phyloP scores from a whole-genome alignment of 805 yeast species.

The Saccharomycopsis fermentans region DNA sequence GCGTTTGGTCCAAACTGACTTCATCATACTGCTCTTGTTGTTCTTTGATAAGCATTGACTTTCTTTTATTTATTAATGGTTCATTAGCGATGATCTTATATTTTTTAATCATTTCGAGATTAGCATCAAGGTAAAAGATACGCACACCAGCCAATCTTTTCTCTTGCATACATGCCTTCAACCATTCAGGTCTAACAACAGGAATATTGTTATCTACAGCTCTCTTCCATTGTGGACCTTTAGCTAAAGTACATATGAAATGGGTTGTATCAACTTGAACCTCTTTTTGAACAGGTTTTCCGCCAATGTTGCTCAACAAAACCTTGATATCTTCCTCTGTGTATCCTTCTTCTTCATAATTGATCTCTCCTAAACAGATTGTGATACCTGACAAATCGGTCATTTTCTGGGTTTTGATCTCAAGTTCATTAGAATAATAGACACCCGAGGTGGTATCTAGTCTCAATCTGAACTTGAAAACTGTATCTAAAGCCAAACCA shows the following conservation, averaged over 20 bases:
- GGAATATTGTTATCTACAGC: conserved; percentile 87
- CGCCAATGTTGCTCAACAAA: conserved; percentile 64
- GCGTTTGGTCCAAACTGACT: conserved; percentile 10
- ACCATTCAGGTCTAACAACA: conserved; percentile 92
- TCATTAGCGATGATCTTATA: conserved; percentile 4
- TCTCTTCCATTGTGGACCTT: conserved; percentile 64
- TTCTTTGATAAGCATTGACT: background rate
- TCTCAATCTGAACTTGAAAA: conserved; percentile 67
- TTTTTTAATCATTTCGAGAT: conserved; percentile 5
- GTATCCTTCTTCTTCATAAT: conserved; percentile 39
- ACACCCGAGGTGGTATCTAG: conserved; percentile 88
- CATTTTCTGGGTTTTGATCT: conserved; percentile 86
- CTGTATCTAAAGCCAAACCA: conserved; percentile 81
- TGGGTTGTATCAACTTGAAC: conserved; percentile 92
- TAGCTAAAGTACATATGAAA: conserved; percentile 64
- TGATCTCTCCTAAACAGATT: conserved; percentile 77
- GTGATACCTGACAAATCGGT: conserved; percentile 90
- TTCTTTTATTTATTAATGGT: background rate
- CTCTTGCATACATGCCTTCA: conserved; percentile 91
- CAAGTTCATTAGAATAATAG: conserved; percentile 54
- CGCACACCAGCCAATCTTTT: conserved; percentile 88
- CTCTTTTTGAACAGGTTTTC: conserved; percentile 61
- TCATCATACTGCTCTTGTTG: conserved; percentile 12
- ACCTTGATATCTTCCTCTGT: conserved; percentile 47
- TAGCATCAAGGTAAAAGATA: conserved; percentile 46